Percentiles rank a stretch among this genome's conserved stretches.
These are phyloP conservation scores for Trichoderma aggressivum DNA, from an alignment of 2,329 filamentous ascomycete genomes.

Conservation along the genomic window DNA sequence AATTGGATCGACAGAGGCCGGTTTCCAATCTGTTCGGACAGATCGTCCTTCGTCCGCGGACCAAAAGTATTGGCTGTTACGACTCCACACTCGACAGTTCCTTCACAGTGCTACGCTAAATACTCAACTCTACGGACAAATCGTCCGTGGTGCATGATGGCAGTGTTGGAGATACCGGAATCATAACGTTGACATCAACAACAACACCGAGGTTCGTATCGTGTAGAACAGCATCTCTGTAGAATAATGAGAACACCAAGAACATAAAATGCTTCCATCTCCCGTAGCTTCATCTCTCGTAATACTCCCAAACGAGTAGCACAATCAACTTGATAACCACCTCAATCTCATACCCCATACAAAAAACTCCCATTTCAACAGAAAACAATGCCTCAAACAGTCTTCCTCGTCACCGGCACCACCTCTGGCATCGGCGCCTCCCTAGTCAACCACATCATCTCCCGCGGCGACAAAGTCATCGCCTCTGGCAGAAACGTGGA, in stretches of 20 bases:
- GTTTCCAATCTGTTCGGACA: not conserved
- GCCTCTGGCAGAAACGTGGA: slow-evolving; percentile 30
- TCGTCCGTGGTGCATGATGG: not conserved
- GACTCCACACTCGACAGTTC: not conserved
- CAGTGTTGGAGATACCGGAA: not conserved
- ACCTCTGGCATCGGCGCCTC: slow-evolving; percentile 33
- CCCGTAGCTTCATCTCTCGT: not conserved
- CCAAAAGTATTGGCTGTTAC: not conserved
- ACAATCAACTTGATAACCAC: fast-evolving
- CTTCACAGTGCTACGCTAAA: not conserved
- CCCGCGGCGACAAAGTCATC: slow-evolving; percentile 31
- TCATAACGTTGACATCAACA: not conserved
- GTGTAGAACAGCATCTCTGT: not conserved
- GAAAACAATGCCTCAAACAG: slow-evolving; percentile 26
- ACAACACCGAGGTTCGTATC: not conserved
- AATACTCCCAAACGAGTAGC: not conserved
- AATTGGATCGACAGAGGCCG: not conserved
- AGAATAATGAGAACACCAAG: not conserved
- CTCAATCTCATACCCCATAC: too few relatives aligned
- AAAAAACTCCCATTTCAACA: not conserved
- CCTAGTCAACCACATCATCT: slow-evolving; percentile 26
- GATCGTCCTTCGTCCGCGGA: slow-evolving; percentile 3
- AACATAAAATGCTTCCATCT: not conserved
- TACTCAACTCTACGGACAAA: not conserved
- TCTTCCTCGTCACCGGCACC: slow-evolving; percentile 35